These are phyloP conservation scores for Arthonia radiata DNA, from an alignment of 495 filamentous ascomycete species.

Conservation along the genomic window DNA sequence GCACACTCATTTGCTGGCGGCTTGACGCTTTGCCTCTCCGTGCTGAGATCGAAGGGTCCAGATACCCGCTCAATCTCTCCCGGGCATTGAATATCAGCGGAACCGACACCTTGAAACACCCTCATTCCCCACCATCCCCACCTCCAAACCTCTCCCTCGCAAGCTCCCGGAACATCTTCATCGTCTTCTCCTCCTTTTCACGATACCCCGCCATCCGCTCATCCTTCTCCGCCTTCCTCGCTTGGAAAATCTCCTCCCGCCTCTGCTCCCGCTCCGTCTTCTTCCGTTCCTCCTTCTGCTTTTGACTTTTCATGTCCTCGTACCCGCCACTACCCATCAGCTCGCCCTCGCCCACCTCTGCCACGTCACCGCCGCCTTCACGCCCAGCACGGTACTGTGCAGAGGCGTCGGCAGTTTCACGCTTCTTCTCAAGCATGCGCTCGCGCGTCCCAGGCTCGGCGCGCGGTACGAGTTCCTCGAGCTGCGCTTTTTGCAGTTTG, in stretches of 20 bases:
- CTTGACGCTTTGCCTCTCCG: too few species aligned
- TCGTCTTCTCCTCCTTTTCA: constrained; percentile 37
- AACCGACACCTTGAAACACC: too few species aligned
- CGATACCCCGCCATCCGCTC: constrained; percentile 29
- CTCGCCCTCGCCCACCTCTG: constrained; percentile 30
- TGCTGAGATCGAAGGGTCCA: too few species aligned
- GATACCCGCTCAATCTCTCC: too few species aligned
- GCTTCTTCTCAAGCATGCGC: constrained; percentile 64
- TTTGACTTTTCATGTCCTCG: constrained; percentile 29
- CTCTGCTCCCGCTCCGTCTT: constrained; percentile 40
- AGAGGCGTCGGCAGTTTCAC: constrained; percentile 27
- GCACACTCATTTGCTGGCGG: too few species aligned
- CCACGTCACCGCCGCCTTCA: too few species aligned
- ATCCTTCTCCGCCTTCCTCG: constrained; percentile 35
- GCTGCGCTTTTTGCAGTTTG: constrained; percentile 27
- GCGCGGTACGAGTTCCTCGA: constrained; percentile 63
- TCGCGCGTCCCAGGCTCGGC: constrained; percentile 70
- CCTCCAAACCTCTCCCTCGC: constrained; percentile 35
- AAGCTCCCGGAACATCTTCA: constrained; percentile 37
- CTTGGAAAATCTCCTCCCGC: constrained; percentile 36
- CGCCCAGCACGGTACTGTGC: too few species aligned
- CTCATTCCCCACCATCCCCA: too few species aligned
- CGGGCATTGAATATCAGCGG: too few species aligned
- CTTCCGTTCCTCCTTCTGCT: constrained; percentile 26
- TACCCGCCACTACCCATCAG: constrained; percentile 34